Percentiles rank a stretch among this genome's conserved stretches.
phyloP scores from a whole-genome alignment of 208 protist genomes.

The Trichomonas vaginalis region DNA sequence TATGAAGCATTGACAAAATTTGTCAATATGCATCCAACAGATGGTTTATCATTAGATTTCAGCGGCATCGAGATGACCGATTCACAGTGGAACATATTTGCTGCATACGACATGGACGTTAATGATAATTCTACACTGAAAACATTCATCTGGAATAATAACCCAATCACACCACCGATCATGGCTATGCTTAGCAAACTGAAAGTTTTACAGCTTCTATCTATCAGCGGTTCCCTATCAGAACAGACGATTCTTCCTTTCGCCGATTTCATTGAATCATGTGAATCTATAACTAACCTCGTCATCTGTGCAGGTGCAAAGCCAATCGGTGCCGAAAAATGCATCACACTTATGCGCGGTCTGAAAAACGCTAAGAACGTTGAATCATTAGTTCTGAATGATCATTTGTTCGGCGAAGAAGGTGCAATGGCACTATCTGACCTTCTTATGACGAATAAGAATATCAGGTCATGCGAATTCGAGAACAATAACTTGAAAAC shows the following conservation, averaged over 20 bases:
- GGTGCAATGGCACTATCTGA: background rate
- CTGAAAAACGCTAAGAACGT: background rate
- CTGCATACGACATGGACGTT: background rate
- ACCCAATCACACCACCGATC: background rate
- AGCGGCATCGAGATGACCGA: background rate
- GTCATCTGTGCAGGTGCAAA: background rate
- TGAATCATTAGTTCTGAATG: background rate
- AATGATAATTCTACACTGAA: background rate
- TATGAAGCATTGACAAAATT: background rate
- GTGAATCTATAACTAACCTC: background rate
- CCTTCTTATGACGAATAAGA: background rate
- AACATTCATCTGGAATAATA: background rate
- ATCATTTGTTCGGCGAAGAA: background rate
- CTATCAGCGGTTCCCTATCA: background rate
- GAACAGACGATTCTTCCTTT: background rate
- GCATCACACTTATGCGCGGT: background rate
- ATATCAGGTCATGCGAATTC: background rate
- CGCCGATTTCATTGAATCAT: background rate
- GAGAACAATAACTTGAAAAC: background rate
- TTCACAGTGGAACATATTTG: background rate
- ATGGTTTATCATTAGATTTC: background rate
- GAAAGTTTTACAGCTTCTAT: background rate
- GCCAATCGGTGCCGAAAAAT: background rate
- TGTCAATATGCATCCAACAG: background rate
- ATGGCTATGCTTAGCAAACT: background rate